Evolutionary conservation across 495 filamentous ascomycete genomes (phyloP).

Genomic region (Trichoderma asperelloides): DNA sequence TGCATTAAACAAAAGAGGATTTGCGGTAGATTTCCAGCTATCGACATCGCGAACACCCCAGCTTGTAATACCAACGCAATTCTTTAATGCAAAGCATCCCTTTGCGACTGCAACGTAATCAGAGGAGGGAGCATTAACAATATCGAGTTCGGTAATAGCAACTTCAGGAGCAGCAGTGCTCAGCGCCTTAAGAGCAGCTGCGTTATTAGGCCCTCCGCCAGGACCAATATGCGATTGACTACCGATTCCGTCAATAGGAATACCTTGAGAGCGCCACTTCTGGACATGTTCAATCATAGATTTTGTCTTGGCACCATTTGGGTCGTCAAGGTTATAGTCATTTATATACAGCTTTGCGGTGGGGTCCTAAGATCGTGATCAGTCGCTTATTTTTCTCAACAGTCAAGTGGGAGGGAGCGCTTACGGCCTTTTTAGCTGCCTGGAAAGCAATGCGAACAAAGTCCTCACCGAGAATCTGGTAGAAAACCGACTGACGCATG

Average conservation of each 20-base stretch:
- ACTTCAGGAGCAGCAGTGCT: conserved; percentile 46
- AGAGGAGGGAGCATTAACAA: conserved; percentile 35
- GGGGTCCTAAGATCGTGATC: conserved; percentile 20
- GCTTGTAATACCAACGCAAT: conserved; percentile 55
- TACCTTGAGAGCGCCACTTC: conserved; percentile 35
- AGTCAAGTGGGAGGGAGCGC: neutral
- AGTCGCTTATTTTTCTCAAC: neutral
- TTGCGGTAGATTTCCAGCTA: conserved; percentile 30
- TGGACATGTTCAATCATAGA: conserved; percentile 37
- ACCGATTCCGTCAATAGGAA: conserved; percentile 53
- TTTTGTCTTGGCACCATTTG: conserved; percentile 32
- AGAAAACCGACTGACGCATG: conserved; percentile 32
- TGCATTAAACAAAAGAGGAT: conserved; percentile 19
- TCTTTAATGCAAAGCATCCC: conserved; percentile 43
- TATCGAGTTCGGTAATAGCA: conserved; percentile 57
- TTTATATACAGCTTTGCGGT: conserved; percentile 56
- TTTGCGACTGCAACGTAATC: conserved; percentile 47
- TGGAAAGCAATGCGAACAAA: conserved; percentile 40
- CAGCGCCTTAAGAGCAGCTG: conserved; percentile 26
- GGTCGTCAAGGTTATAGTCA: conserved; percentile 56
- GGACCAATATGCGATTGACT: conserved; percentile 51
- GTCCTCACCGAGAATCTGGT: conserved; percentile 32
- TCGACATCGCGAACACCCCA: conserved; percentile 58
- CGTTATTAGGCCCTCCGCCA: conserved; percentile 31
- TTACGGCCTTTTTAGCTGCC: conserved; percentile 31